Evolutionary conservation across 495 filamentous ascomycete genomes (phyloP).

Genomic region (Copromyces sp.): DNA sequence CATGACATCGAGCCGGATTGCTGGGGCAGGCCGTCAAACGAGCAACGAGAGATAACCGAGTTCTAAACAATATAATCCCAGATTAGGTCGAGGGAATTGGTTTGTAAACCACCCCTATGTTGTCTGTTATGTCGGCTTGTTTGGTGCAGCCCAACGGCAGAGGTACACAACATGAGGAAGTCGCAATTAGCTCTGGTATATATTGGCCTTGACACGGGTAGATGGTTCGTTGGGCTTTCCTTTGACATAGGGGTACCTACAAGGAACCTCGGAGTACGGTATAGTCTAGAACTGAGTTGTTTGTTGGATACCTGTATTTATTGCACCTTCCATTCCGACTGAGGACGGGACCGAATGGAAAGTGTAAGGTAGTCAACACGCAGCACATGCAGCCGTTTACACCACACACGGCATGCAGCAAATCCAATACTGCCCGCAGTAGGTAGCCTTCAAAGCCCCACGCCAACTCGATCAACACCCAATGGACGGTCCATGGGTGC

Average conservation of each 20-base stretch:
- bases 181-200: neutral
- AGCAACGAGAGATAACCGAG: neutral
- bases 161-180: neutral
- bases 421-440: neutral
- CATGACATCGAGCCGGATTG: neutral
- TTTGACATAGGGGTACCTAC: neutral
- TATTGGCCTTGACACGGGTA: neutral
- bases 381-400: neutral
- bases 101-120: neutral
- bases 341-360: neutral
- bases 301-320: neutral
- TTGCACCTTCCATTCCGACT: neutral
- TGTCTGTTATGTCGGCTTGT: neutral
- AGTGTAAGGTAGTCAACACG: neutral
- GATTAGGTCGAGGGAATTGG: neutral
- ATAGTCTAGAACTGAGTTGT: neutral
- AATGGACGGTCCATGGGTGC: neutral
- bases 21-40: neutral
- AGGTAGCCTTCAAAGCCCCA: neutral
- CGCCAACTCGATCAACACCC: neutral
- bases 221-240: neutral
- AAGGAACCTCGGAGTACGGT: neutral
- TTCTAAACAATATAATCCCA: neutral
- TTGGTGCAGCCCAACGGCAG: neutral
- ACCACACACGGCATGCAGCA: neutral